Base-by-base conservation (phyloP, 768 basidiomycete species). In the Suillus discolor region DNA sequence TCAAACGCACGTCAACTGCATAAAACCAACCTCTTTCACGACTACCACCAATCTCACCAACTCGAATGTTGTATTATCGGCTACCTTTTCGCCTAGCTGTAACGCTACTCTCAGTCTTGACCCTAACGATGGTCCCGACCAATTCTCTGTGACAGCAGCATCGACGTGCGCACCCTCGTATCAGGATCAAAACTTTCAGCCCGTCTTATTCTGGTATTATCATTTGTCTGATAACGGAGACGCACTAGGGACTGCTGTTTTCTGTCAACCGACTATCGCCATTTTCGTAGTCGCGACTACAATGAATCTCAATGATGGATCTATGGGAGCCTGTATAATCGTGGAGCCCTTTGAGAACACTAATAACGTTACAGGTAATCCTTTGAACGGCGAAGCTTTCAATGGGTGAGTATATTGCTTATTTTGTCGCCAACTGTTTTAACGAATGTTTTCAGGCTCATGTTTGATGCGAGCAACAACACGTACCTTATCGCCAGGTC, bases 161-260 rank as follows among this genome's bases (percentile, higher is more conserved):
- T 67, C 77, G 61, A 75, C 78, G 69, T 74, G 79, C 65, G 65
- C 70, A 59, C 41, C 65, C 67, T 51, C 73, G 6, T 70, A 76
- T 41, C 65, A 81, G 38, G 69, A 78, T 44, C 75, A 82, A 38
- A 67, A 70, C 28, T 81, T 82, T 65, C 83, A 80, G 42, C 87
- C 89, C 9, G 87, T 90, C 51, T 82, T 90, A 77, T 91, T 90
- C 70, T 91, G 89, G 89, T 89, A 74, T 72, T 89, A 81, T 72
- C 78, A 84, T 62, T 65, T 63, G 7, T 68, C 67, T 39, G 60
- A 68, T 20, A 69, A 71, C 57, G 69, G 73, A 20, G 76, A 67
- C 28, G 72, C 77, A 15, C 78, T 86, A 65, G 84, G 81, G 1
- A 78, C 80, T 62, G 81, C 81, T 4, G 80, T 90, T 8, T 89